Base-by-base conservation (phyloP, 2,329 filamentous ascomycete genomes). In the Cryphonectria carpinicola region DNA sequence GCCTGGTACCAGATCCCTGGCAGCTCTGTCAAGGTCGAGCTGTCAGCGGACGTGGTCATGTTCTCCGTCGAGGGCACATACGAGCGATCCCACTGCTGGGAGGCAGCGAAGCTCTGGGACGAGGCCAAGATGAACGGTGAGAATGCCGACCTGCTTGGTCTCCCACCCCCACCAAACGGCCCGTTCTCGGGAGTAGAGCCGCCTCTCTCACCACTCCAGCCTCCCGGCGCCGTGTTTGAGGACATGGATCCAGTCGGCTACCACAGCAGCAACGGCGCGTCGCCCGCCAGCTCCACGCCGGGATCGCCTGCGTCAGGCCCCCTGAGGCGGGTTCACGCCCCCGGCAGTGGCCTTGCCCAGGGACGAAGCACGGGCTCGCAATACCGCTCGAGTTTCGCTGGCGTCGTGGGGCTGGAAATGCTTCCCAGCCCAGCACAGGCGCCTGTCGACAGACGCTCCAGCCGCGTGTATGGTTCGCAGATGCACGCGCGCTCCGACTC, bases 1-100 rank as follows among this genome's bases (percentile, higher is more conserved):
- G 89, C 89, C 76, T 93, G 92, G 92, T 93, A 93, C 79, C 88
- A 92, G 74, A 88, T 93, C 6, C 90, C 92, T 3, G 93, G 92
- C 25, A 85, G 86, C 43, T 75, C 78, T 32, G 85, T 84, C 11
- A 78, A 87, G 43, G 88, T 89, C 39, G 86, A 90, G 79, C 82
- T 90, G 28, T 88, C 87, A 1, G 82, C 87, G 68, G 88, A 90
- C 75, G 85, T 87, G 7, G 85, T 90, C 73, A 83, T 89, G 77
- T 89, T 88, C 77, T 89, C 87, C 72, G 86, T 88, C 66, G 87
- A 89, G 76, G 87, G 87, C 19, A 88, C 86, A 25, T 89, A 89
- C 76, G 85, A 87, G 74, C 85, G 87, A 66, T 86, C 84, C 67
- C 85, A 88, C 79, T 88, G 86, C 77, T 88, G 86, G 86, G 78